phyloP scores from a whole-genome alignment of 495 filamentous ascomycete species.

The Hypoxylon perforatum region DNA sequence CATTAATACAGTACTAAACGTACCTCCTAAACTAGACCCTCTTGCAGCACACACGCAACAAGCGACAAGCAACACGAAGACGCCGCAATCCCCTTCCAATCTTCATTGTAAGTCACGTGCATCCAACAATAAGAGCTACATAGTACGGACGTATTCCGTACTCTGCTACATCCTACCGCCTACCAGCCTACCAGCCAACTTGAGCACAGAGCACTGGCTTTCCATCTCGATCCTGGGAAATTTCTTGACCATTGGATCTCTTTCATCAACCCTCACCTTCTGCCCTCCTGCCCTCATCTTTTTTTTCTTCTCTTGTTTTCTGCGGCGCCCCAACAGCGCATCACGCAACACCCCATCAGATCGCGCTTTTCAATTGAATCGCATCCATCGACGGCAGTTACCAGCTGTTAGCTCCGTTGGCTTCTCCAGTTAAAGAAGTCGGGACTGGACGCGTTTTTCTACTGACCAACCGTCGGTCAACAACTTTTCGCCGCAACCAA shows the following conservation, averaged over 20 bases:
- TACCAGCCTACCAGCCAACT: too few species aligned
- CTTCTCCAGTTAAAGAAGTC: constrained; percentile 41
- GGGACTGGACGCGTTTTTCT: constrained; percentile 47
- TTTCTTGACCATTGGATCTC: constrained; percentile 30
- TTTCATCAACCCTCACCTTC: constrained; percentile 23
- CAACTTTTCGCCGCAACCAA: constrained; percentile 38
- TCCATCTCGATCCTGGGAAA: constrained; percentile 41
- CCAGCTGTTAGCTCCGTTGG: constrained; percentile 36
- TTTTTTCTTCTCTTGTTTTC: constrained; percentile 25
- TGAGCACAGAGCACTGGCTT: constrained; percentile 43
- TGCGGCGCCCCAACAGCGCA: constrained; percentile 1
- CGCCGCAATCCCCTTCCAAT: constrained; percentile 17
- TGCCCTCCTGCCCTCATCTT: constrained; percentile 26
- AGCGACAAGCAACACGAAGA: constrained; percentile 14
- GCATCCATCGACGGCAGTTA: constrained; percentile 23
- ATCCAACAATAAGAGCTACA: constrained; percentile 12
- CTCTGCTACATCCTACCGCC: constrained; percentile 11
- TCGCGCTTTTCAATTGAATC: constrained; percentile 38
- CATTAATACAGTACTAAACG: too few species aligned
- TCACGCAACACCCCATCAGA: constrained; percentile 23
- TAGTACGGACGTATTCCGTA: background rate
- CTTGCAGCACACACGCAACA: too few species aligned
- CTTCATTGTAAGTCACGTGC: constrained; percentile 43
- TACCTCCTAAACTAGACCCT: too few species aligned
- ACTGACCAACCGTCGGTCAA: constrained; percentile 39